Conservation (phyloP, 164 flowering plant genomes). For the Berberis vulgaris region DNA sequence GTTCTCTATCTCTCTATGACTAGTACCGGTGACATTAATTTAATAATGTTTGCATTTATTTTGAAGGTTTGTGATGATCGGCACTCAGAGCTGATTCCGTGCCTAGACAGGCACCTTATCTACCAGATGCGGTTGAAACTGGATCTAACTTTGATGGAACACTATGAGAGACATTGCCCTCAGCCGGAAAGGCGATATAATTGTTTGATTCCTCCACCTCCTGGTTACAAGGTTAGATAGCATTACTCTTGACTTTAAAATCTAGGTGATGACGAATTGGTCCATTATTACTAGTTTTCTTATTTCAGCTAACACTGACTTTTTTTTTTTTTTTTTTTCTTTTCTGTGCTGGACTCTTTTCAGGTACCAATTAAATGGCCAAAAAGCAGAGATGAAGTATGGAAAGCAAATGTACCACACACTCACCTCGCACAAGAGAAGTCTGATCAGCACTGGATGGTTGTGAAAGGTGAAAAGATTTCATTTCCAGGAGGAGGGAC, state of each 20-base stretch:
- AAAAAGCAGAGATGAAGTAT: constrained; percentile 81
- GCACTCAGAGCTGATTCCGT: constrained; percentile 78
- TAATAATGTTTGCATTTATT: constrained; percentile 4
- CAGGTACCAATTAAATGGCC: constrained; percentile 96
- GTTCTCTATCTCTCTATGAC: constrained; percentile 1
- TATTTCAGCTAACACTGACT: neutral
- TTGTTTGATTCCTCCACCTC: constrained; percentile 89
- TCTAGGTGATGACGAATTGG: neutral
- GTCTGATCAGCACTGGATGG: constrained; percentile 98
- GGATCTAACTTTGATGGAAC: constrained; percentile 84
- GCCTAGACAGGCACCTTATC: constrained; percentile 75
- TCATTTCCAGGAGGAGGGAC: constrained; percentile 92
- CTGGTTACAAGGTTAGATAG: constrained; percentile 67
- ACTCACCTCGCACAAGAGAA: constrained; percentile 91
- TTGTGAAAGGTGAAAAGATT: constrained; percentile 78
- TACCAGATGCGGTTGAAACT: constrained; percentile 77
- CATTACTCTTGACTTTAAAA: neutral
- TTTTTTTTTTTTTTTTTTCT: constrained; percentile 1
- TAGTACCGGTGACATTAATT: constrained; percentile 7
- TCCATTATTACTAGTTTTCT: neutral
- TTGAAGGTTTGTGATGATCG: constrained; percentile 85
- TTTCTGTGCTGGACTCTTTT: neutral
- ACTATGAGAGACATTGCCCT: constrained; percentile 90
- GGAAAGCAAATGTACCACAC: constrained; percentile 93
- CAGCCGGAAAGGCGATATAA: constrained; percentile 71